Percentiles rank a stretch among this genome's conserved stretches.
Conservation (phyloP, 352 stramenopile species). For the Phytopythium boreale region DNA sequence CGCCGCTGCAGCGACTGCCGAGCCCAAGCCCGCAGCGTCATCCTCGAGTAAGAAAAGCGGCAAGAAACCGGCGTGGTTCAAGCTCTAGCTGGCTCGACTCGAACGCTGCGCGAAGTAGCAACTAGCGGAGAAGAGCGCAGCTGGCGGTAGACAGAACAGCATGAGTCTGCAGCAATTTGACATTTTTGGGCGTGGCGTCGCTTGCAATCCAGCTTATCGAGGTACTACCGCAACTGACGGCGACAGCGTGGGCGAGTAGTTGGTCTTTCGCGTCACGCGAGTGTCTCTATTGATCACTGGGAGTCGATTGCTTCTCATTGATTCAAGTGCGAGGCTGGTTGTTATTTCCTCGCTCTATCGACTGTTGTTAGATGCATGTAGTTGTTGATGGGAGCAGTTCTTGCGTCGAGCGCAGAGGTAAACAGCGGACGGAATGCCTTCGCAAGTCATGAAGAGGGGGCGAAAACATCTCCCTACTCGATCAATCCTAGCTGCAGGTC, state of each 20-base stretch:
- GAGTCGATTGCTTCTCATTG: not conserved
- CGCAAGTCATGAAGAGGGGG: not conserved
- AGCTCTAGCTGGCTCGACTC: conserved; percentile 34
- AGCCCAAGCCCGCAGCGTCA: conserved; percentile 23
- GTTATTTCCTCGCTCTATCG: not conserved
- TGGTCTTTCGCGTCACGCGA: no score
- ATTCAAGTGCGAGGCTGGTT: not conserved
- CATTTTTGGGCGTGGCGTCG: no score
- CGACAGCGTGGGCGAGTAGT: no score
- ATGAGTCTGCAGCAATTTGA: no score
- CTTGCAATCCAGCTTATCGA: no score
- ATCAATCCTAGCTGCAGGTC: not conserved
- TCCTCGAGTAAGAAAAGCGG: conserved; percentile 26
- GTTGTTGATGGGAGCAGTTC: not conserved
- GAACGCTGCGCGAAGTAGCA: not conserved
- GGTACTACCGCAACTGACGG: no score
- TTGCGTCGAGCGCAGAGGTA: not conserved
- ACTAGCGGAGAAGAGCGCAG: not conserved
- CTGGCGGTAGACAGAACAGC: not conserved
- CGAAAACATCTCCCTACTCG: not conserved
- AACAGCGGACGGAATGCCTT: not conserved
- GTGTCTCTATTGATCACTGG: not conserved
- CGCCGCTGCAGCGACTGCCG: conserved; percentile 15
- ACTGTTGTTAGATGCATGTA: not conserved
- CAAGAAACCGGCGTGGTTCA: conserved; percentile 79